Conservation (phyloP, 2,329 filamentous ascomycete genomes). For the Cladobotryum mycophilum region DNA sequence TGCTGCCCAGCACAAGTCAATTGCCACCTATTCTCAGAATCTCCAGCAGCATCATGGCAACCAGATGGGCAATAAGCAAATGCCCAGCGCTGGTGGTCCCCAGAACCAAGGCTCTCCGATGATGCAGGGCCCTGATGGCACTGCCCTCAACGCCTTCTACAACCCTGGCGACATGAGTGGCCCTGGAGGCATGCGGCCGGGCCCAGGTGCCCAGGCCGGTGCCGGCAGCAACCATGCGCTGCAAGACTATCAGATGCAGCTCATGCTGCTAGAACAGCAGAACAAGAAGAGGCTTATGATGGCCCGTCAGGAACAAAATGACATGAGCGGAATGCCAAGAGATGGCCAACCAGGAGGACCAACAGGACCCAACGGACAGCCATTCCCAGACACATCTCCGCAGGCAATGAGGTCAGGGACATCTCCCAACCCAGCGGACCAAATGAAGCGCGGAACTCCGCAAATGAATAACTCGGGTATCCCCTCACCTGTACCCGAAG, state of each 20-base stretch:
- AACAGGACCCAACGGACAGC: conserved; percentile 53
- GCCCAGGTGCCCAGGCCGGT: conserved; percentile 36
- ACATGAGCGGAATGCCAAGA: conserved; percentile 42
- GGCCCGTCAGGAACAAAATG: conserved; percentile 74
- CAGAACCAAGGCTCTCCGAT: conserved; percentile 76
- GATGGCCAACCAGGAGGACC: conserved; percentile 46
- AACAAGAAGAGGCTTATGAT: conserved; percentile 82
- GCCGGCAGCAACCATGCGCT: conserved; percentile 67
- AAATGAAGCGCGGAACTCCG: conserved; percentile 72
- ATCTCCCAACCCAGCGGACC: conserved; percentile 70
- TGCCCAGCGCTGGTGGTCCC: conserved; percentile 66
- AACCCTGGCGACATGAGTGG: conserved; percentile 55
- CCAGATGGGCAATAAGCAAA: conserved; percentile 75
- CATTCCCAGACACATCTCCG: conserved; percentile 64
- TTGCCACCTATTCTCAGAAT: conserved; percentile 81
- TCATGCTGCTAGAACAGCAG: conserved; percentile 81
- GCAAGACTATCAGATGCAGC: conserved; percentile 84
- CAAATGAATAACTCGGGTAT: conserved; percentile 65
- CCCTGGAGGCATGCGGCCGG: conserved; percentile 53
- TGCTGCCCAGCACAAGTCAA: conserved; percentile 69
- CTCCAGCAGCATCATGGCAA: conserved; percentile 75
- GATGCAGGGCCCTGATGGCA: conserved; percentile 68
- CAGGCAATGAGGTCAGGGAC: conserved; percentile 62
- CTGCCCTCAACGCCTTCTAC: conserved; percentile 52
- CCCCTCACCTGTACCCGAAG: conserved; percentile 66